phyloP scores from a whole-genome alignment of 2,329 filamentous ascomycete genomes.

The Aspergillus neoniger region DNA sequence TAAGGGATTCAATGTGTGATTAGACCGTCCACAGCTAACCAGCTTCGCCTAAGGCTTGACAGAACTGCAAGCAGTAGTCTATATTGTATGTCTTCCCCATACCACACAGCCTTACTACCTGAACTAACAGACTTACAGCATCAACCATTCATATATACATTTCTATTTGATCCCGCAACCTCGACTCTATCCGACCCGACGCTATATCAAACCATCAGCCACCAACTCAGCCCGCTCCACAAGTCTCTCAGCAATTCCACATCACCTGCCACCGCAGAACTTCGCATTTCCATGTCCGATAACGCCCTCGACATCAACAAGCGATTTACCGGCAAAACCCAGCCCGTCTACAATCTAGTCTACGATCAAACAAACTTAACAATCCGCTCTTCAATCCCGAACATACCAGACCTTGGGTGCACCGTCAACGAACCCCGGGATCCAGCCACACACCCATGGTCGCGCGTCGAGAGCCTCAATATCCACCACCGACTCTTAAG shows the following conservation, averaged over 20 bases:
- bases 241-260: slow-evolving; percentile 50
- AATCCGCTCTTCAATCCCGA: slow-evolving; percentile 63
- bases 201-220: slow-evolving; percentile 52
- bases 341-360: slow-evolving; percentile 60
- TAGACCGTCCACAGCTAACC: neutral
- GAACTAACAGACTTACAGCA: slow-evolving; percentile 32
- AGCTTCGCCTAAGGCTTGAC: slow-evolving; percentile 14
- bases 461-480: slow-evolving; percentile 61
- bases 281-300: slow-evolving; percentile 38
- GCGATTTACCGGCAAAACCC: slow-evolving; percentile 31
- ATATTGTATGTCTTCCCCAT: slow-evolving; percentile 37
- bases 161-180: slow-evolving; percentile 50
- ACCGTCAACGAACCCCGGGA: slow-evolving; percentile 19
- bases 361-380: slow-evolving; percentile 62
- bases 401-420: slow-evolving; percentile 59
- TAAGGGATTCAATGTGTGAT: slow-evolving; percentile 3
- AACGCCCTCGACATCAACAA: slow-evolving; percentile 37
- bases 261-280: slow-evolving; percentile 43
- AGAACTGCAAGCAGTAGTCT: slow-evolving; percentile 44
- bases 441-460: slow-evolving; percentile 43
- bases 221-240: slow-evolving; percentile 52
- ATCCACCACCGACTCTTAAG: slow-evolving; percentile 62
- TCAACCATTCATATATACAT: slow-evolving; percentile 55
- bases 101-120: neutral
- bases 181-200: slow-evolving; percentile 43